Percentiles rank a stretch among this genome's conserved stretches.
These are phyloP conservation scores for Beauveria asiatica DNA, from an alignment of 2,329 filamentous ascomycete species.

Conservation along the genomic window DNA sequence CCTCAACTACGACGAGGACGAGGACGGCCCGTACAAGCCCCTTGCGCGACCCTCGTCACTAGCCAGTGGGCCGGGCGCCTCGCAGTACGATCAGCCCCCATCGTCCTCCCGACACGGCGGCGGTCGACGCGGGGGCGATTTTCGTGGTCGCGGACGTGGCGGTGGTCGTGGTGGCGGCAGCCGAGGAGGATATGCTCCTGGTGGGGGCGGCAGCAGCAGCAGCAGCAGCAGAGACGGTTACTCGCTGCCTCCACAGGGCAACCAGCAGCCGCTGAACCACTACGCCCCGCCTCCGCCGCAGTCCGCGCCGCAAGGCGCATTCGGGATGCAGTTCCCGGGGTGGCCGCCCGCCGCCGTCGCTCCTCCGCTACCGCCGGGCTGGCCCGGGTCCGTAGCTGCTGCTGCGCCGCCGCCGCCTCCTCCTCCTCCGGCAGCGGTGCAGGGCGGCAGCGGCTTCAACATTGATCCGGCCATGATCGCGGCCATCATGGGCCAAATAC, in stretches of 20 bases:
- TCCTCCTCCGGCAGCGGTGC: slow-evolving; percentile 16
- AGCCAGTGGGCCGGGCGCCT: slow-evolving; percentile 37
- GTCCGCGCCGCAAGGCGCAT: slow-evolving; percentile 17
- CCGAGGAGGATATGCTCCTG: slow-evolving; percentile 31
- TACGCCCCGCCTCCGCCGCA: slow-evolving; percentile 19
- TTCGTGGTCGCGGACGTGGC: slow-evolving; percentile 30
- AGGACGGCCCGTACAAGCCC: slow-evolving; percentile 64
- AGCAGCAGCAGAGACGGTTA: slow-evolving; percentile 30
- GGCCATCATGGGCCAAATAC: slow-evolving; percentile 37
- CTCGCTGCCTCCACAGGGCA: slow-evolving; percentile 29
- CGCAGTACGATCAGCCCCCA: slow-evolving; percentile 20
- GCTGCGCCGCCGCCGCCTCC: slow-evolving; percentile 32
- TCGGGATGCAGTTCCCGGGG: slow-evolving; percentile 36
- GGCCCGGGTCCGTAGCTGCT: slow-evolving; percentile 22
- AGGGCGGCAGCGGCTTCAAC: slow-evolving; percentile 34
- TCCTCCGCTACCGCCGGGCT: slow-evolving; percentile 23
- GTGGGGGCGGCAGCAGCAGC: slow-evolving; percentile 19
- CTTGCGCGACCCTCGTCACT: slow-evolving; percentile 60
- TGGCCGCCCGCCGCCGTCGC: slow-evolving; percentile 31
- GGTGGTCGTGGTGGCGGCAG: slow-evolving; percentile 30
- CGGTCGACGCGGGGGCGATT: slow-evolving; percentile 31
- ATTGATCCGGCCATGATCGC: slow-evolving; percentile 52
- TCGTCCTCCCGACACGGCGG: slow-evolving; percentile 24
- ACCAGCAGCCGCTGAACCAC: slow-evolving; percentile 23
- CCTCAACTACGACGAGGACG: slow-evolving; percentile 55